Conservation (phyloP, 768 basidiomycete species). For the Clathrus columnatus region DNA sequence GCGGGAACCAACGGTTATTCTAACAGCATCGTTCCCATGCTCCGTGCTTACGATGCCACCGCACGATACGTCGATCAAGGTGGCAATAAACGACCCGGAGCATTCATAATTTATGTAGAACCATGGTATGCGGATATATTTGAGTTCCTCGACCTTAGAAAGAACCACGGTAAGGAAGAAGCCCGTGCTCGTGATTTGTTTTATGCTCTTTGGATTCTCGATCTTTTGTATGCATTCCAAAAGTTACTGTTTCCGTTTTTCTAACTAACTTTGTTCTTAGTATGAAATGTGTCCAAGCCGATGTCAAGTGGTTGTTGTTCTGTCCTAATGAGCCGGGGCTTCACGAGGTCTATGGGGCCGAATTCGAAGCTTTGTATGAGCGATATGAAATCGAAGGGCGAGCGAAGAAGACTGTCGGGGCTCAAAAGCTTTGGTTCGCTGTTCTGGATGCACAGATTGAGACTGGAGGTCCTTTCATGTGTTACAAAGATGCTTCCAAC, state of each 20-base stretch:
- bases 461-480: slow-evolving; percentile 98
- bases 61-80: slow-evolving; percentile 99
- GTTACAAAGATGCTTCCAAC: slow-evolving; percentile 96
- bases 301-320: slow-evolving; percentile 91
- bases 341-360: slow-evolving; percentile 79
- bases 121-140: slow-evolving; percentile 98
- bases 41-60: slow-evolving; percentile 94
- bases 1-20: slow-evolving; percentile 99
- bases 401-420: slow-evolving; percentile 73
- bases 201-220: slow-evolving; percentile 96
- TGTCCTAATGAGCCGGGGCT: slow-evolving; percentile 93
- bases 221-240: slow-evolving; percentile 62
- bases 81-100: slow-evolving; percentile 98
- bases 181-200: slow-evolving; percentile 93
- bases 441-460: slow-evolving; percentile 95
- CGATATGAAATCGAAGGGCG: slow-evolving; percentile 88
- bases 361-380: slow-evolving; percentile 81
- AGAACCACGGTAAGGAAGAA: slow-evolving; percentile 99
- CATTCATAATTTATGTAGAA: slow-evolving; percentile 96
- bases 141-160: slow-evolving; percentile 93
- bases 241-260: slow-evolving; percentile 8
- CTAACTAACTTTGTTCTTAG: slow-evolving; percentile 26
- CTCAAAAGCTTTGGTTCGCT: slow-evolving; percentile 98
- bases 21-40: slow-evolving; percentile 98
- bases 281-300: slow-evolving; percentile 93